Evolutionary conservation across 345 rosid genomes (phyloP).

Genomic region (Populus deltoides): DNA sequence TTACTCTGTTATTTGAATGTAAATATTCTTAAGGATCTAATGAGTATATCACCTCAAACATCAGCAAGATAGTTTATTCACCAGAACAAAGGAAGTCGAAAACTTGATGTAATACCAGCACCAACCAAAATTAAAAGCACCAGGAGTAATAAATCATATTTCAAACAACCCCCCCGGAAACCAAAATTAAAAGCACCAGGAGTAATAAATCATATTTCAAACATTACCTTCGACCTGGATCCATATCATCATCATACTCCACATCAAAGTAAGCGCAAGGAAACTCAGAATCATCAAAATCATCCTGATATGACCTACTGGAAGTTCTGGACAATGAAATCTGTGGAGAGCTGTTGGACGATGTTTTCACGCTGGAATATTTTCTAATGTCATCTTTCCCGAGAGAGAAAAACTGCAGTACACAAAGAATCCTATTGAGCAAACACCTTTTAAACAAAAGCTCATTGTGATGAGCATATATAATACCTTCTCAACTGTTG

Average conservation of each 20-base stretch:
- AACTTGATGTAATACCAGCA: not conserved
- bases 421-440: conserved; percentile 13
- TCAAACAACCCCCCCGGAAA: no score
- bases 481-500: conserved; percentile 64
- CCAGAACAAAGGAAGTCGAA: not conserved
- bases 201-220: not conserved
- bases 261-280: conserved; percentile 74
- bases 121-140: not conserved
- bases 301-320: conserved; percentile 73
- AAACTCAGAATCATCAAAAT: conserved; percentile 71
- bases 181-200: not conserved
- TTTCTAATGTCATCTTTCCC: conserved; percentile 57
- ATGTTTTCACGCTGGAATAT: conserved; percentile 44
- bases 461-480: conserved; percentile 1
- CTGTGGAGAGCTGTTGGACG: conserved; percentile 50
- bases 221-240: conserved; percentile 68
- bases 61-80: not conserved
- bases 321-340: conserved; percentile 70
- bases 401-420: conserved; percentile 40
- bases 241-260: conserved; percentile 58
- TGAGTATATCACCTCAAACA: not conserved
- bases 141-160: not conserved
- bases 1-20: not conserved
- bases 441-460: not conserved
- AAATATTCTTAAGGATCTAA: not conserved